Base-by-base conservation (phyloP, 129 eudicot genomes). In the Tanacetum coccineum region DNA sequence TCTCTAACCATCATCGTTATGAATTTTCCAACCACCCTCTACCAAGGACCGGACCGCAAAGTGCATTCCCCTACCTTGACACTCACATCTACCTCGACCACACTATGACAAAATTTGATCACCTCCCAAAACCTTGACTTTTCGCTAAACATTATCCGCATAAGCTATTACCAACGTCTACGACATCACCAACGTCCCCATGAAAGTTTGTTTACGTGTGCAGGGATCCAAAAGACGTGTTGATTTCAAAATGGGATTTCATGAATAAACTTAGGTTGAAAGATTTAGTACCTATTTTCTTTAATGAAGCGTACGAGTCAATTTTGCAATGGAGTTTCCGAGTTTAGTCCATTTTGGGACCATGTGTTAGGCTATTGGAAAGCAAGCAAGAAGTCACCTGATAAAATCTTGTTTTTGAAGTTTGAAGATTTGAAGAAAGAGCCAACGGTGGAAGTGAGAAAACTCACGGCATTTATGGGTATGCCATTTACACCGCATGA, bases 101-200 rank as follows among this genome's bases (percentile, higher is more conserved):
- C 15, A 22, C 58, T 1, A 2, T 30, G 1, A 45, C 56, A 2
- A 14, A 63, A 13, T 62, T 67, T 0, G 19, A 64, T 1, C 52
- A 55, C 22, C 74, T 42, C 36, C 73, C 57, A 4, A 9, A 52
- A 51, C 79, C 80, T 56, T 57, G 83, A 9, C 70, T 86, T 15
- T 78, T 86, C 11, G 68, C 75, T 5, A 72, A 89, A 1, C 94
- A 81, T 63, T n/a, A 81, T 3, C 80, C 85, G 9, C 74, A 36
- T 53, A 66, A 4, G 2, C 19, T 62, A 17, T 63, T 87, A 1
- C 81, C 90, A 0, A 10, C 68, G 4, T 74, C 95, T 6, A 36
- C 83, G 2, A 61, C 51, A 10, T 73, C 70, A 13, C 50, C 32
- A 2, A 9, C 46, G 21, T 67, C 80, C 0, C 48, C 20, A n/a